Conservation (phyloP, 108 stramenopile species). For the Fragilaria crotonensis region DNA sequence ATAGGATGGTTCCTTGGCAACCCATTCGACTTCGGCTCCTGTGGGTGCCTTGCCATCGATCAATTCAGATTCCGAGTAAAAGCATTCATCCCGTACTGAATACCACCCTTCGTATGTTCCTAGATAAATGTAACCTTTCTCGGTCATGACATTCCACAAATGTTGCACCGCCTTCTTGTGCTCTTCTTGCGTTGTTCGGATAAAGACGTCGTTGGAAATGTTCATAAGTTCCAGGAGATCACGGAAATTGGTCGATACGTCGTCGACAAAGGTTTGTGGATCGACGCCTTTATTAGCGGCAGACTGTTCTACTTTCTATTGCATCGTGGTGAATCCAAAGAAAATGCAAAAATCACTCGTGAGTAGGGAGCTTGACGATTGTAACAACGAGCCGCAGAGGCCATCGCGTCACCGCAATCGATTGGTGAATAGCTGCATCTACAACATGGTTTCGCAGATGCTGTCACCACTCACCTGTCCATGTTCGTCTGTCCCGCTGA, state of each 20-base stretch:
- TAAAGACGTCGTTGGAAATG: constrained; percentile 81
- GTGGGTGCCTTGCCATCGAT: constrained; percentile 92
- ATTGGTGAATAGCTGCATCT: no score
- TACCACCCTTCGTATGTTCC: constrained; percentile 98
- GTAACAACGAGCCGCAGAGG: no score
- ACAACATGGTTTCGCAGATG: background rate
- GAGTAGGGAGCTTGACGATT: no score
- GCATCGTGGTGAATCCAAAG: no score
- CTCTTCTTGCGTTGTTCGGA: constrained; percentile 84
- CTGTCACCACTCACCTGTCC: constrained; percentile 58
- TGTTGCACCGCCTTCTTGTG: constrained; percentile 70
- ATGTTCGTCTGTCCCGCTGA: constrained; percentile 97
- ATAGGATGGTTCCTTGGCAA: constrained; percentile 94
- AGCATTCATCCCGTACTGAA: constrained; percentile 95
- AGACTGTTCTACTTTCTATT: constrained; percentile 86
- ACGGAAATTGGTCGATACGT: constrained; percentile 69
- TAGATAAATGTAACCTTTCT: constrained; percentile 85
- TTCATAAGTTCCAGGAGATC: constrained; percentile 73
- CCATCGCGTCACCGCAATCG: no score
- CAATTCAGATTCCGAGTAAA: constrained; percentile 90
- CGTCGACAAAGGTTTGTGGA: constrained; percentile 81
- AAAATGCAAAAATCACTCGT: no score
- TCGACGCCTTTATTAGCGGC: constrained; percentile 62
- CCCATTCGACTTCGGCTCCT: constrained; percentile 90
- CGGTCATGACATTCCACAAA: constrained; percentile 77